phyloP scores from a whole-genome alignment of 768 basidiomycete species.

The Hortiboletus campestris region DNA sequence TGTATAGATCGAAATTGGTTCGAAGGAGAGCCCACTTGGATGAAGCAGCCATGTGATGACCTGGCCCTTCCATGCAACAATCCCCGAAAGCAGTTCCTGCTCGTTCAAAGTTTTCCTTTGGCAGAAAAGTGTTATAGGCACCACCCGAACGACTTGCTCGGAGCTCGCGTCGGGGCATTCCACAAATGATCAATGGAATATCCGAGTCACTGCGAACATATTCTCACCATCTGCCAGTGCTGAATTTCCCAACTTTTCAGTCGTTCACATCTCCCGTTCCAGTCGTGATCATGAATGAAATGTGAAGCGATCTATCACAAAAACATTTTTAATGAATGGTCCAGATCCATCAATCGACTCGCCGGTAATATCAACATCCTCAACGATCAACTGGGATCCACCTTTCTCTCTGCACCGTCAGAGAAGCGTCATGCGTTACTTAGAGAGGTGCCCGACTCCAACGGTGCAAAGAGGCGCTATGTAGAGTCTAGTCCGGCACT shows the following conservation, averaged over 20 bases:
- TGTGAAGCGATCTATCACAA: conserved; percentile 43
- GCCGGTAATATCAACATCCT: conserved; percentile 10
- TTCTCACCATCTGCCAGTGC: no score
- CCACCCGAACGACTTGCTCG: no score
- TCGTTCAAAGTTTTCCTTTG: no score
- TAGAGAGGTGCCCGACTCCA: conserved; percentile 32
- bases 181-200: no score
- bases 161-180: no score
- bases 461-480: conserved; percentile 41
- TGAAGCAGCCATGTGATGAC: no score
- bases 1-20: no score
- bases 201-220: no score
- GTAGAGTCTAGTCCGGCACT: conserved; percentile 58
- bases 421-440: conserved; percentile 45
- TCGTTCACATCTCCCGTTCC: conserved; percentile 44
- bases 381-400: conserved; percentile 16
- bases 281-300: conserved; percentile 53
- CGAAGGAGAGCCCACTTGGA: no score
- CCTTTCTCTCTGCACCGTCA: conserved; percentile 48
- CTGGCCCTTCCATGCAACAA: no score
- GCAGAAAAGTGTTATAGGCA: no score
- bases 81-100: no score
- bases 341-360: conserved; percentile 12
- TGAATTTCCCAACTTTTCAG: conserved; percentile 22
- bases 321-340: conserved; percentile 32